Base-by-base conservation (phyloP, 371 early-diverging fungal genomes). In the Lichtheimia corymbifera region DNA sequence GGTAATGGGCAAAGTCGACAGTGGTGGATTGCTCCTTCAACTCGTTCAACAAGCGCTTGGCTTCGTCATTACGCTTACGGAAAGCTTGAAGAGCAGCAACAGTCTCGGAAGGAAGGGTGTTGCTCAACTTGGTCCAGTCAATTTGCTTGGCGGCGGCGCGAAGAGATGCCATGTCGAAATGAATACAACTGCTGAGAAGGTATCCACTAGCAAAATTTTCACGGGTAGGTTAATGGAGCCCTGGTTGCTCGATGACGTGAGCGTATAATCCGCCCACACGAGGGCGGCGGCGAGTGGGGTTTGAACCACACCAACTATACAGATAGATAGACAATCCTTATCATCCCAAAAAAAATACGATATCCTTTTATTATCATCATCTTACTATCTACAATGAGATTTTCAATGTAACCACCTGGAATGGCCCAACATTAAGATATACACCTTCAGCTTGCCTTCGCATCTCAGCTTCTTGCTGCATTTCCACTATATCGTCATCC, bases 51-150 rank as follows among this genome's bases (percentile, higher is more conserved):
- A 87, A 74, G 69, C 92, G 88, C 80, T 92, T 92, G 54, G 88
- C 84, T 74, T 96, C 94, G 43, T 95, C 96, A 75, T 95, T 94
- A 68, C 96, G 91, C 78, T 96, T 93, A 71, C 97, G 96, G 92
- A 97, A 97, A 49, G 92, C 89, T 66, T 80, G 80, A 61, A 97
- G 80, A 30, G 94, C 77, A 55, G 88, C 92, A 61, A 89, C 87
- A 51, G 97, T 96, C 71, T 97, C 97, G 63, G 93, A 88, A 72
- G 90, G 86, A 57, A 97, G 86, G 67, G 89, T 91, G 57, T 85
- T 82, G 74, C 87, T 83, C 72, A 97, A 80, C 70, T 90, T 89
- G 69, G 89, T 73, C 94, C 95, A 96, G 89, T 96, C 93, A 72
- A 97, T 84, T 61, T 75, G 71, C 65, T 80, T 71, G 53, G 82